A percentile compares a stretch with the other conserved stretches of the same genome.
Conservation (phyloP, 1,284 basidiomycete genomes). For the Xerocomus amazonicus region DNA sequence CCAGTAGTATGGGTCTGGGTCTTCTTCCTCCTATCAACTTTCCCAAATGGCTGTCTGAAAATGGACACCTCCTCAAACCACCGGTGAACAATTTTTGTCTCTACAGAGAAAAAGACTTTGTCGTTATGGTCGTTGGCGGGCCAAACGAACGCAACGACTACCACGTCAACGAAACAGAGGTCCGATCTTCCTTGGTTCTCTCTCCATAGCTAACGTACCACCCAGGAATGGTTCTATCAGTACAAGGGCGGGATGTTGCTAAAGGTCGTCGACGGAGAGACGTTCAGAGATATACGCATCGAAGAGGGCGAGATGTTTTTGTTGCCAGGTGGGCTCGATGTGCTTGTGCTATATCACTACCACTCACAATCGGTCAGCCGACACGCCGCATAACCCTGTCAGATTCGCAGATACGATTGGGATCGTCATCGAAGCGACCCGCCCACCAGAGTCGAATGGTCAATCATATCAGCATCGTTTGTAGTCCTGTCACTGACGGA, state of each 20-base stretch:
- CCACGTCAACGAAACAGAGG: conserved; percentile 92
- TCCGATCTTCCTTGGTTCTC: conserved; percentile 19
- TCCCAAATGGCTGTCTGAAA: conserved; percentile 80
- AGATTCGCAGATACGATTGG: conserved; percentile 90
- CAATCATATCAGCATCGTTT: conserved; percentile 8
- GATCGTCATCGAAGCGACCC: conserved; percentile 89
- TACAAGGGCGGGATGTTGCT: conserved; percentile 89
- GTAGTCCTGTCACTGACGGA: background rate
- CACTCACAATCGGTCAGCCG: conserved; percentile 48
- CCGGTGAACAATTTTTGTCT: conserved; percentile 91
- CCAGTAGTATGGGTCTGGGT: conserved; percentile 48
- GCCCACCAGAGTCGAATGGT: conserved; percentile 67
- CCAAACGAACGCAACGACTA: conserved; percentile 92
- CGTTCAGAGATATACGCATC: conserved; percentile 85
- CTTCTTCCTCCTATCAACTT: conserved; percentile 77
- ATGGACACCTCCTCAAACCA: conserved; percentile 75
- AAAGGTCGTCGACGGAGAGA: conserved; percentile 82
- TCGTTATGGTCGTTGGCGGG: conserved; percentile 90
- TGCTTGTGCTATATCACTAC: background rate
- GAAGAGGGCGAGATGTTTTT: conserved; percentile 97
- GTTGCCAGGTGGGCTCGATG: conserved; percentile 64
- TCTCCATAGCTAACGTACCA: background rate
- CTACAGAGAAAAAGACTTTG: conserved; percentile 81
- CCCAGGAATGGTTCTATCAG: conserved; percentile 94
- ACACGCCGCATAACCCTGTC: conserved; percentile 94